phyloP scores from a whole-genome alignment of 805 yeast species.

The Candida insectorum region DNA sequence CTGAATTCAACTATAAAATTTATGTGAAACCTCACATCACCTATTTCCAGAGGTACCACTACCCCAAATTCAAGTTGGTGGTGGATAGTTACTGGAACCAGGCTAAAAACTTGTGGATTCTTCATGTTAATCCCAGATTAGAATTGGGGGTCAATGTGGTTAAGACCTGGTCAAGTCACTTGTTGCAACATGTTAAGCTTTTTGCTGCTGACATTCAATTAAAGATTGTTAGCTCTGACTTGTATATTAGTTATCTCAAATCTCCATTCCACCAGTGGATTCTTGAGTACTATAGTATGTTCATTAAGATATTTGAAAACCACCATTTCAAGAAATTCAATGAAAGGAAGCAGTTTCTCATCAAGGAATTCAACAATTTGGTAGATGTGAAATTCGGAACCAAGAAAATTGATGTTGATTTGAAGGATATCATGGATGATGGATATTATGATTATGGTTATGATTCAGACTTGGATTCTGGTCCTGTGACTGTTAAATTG shows the following conservation, averaged over 20 bases:
- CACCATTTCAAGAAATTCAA: constrained; percentile 16
- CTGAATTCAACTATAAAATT: constrained; percentile 11
- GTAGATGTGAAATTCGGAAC: constrained; percentile 12
- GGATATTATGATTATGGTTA: constrained; percentile 4
- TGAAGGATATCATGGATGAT: constrained; percentile 20
- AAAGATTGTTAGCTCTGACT: constrained; percentile 1
- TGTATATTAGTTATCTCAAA: constrained; percentile 5
- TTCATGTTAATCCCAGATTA: constrained; percentile 1
- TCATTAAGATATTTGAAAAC: constrained; percentile 4
- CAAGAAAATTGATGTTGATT: constrained; percentile 9
- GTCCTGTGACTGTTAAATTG: constrained; percentile 17
- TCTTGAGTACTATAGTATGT: neutral
- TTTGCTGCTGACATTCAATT: constrained; percentile 1
- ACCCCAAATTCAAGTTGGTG: constrained; percentile 9
- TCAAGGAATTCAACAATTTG: constrained; percentile 23
- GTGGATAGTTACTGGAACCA: neutral
- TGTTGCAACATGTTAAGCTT: constrained; percentile 1
- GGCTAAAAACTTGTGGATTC: neutral
- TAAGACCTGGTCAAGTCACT: neutral
- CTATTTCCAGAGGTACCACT: constrained; percentile 7
- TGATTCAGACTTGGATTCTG: constrained; percentile 13
- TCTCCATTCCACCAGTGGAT: neutral
- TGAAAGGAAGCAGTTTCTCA: constrained; percentile 20
- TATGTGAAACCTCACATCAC: constrained; percentile 7
- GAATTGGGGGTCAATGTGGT: neutral